phyloP scores from a whole-genome alignment of 768 basidiomycete genomes.

The Lactarius deliciosus region DNA sequence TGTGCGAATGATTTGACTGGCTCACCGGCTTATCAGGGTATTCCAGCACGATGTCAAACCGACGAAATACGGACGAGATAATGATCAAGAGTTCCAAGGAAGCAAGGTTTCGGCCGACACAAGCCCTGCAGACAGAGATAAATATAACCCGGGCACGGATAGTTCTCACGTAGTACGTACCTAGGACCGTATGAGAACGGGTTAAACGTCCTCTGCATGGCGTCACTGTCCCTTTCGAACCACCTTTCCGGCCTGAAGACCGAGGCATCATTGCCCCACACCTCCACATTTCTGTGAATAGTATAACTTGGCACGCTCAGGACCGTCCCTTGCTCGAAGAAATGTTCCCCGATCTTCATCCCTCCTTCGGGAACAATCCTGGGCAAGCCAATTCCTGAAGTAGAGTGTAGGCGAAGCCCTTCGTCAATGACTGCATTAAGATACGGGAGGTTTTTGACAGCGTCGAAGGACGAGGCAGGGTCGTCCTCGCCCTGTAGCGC shows the following conservation, averaged over 20 bases:
- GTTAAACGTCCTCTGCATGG: conserved; percentile 74
- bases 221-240: conserved; percentile 66
- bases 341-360: conserved; percentile 53
- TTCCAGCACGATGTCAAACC: conserved; percentile 72
- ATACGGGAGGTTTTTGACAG: conserved; percentile 73
- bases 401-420: conserved; percentile 79
- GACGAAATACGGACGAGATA: conserved; percentile 72
- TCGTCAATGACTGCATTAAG: conserved; percentile 89
- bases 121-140: conserved; percentile 49
- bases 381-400: conserved; percentile 80
- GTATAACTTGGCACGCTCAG: conserved; percentile 82
- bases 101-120: conserved; percentile 83
- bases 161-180: conserved; percentile 38
- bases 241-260: conserved; percentile 81
- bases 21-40: conserved; percentile 56
- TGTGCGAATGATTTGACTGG: conserved; percentile 21
- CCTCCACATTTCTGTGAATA: conserved; percentile 66
- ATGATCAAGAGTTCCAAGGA: conserved; percentile 79
- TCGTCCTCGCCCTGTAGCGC: conserved; percentile 62
- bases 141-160: background rate
- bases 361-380: conserved; percentile 76
- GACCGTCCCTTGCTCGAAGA: conserved; percentile 73
- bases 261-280: conserved; percentile 81
- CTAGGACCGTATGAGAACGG: conserved; percentile 84
- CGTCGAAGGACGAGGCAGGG: conserved; percentile 57